Percentiles rank a stretch among this genome's conserved stretches.
Conservation (phyloP, 345 rosid species). For the Dovyalis caffra region DNA sequence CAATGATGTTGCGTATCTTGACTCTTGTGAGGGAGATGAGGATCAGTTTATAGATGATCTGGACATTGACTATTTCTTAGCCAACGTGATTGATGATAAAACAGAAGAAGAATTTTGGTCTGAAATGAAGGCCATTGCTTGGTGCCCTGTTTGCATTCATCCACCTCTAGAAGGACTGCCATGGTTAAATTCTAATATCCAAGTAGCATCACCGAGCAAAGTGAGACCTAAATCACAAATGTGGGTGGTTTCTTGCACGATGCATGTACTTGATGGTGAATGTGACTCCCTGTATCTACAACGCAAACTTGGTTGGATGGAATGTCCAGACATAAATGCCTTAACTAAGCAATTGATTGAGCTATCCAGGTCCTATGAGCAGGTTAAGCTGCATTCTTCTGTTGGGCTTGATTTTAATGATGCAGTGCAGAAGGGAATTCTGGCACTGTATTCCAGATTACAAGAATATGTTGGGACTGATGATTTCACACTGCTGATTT, state of each 20-base stretch:
- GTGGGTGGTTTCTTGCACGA: constrained; percentile 70
- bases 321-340: constrained; percentile 45
- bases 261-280: constrained; percentile 78
- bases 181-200: constrained; percentile 62
- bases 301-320: constrained; percentile 84
- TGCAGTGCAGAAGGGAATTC: constrained; percentile 62
- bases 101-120: constrained; percentile 85
- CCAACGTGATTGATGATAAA: constrained; percentile 46
- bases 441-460: constrained; percentile 56
- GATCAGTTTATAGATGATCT: constrained; percentile 33
- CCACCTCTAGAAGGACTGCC: constrained; percentile 81
- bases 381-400: constrained; percentile 47
- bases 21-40: constrained; percentile 30
- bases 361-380: constrained; percentile 64
- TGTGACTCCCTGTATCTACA: constrained; percentile 57
- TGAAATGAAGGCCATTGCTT: constrained; percentile 66
- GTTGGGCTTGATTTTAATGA: constrained; percentile 48
- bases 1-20: constrained; percentile 27
- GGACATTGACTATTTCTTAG: constrained; percentile 44
- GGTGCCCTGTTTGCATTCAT: constrained; percentile 77
- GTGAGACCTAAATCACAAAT: constrained; percentile 88
- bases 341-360: constrained; percentile 66
- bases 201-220: constrained; percentile 61
- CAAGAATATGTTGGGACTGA: constrained; percentile 59
- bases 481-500: constrained; percentile 56